A percentile compares a stretch with the other conserved stretches of the same genome.
These are phyloP conservation scores for Huntiella decipiens DNA, from an alignment of 2,329 filamentous ascomycete genomes.

Conservation along the genomic window DNA sequence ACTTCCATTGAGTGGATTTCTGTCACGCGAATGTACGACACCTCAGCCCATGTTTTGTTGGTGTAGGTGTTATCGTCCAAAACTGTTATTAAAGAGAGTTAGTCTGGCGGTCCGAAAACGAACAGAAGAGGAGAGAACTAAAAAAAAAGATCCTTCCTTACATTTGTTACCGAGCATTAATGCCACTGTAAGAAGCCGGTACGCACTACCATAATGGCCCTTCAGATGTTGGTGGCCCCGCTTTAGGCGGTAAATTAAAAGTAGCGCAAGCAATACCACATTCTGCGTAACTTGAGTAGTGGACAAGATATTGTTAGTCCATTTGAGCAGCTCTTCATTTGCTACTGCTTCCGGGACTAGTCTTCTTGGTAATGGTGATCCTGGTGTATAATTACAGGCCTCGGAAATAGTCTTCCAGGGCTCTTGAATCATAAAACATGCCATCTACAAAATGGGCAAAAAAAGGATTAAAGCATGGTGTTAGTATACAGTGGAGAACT, in stretches of 20 bases:
- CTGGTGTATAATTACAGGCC: slow-evolving; percentile 40
- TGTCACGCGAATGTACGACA: slow-evolving; percentile 78
- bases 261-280: slow-evolving; percentile 70
- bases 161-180: slow-evolving; percentile 98
- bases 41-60: slow-evolving; percentile 98
- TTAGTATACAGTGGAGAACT: background rate
- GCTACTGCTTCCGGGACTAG: slow-evolving; percentile 58
- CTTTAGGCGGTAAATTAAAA: slow-evolving; percentile 89
- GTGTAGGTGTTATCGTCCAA: slow-evolving; percentile 98
- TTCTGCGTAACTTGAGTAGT: slow-evolving; percentile 96
- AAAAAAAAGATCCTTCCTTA: slow-evolving; percentile 22
- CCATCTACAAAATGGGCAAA: slow-evolving; percentile 40
- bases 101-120: background rate
- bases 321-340: slow-evolving; percentile 33
- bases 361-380: slow-evolving; percentile 19
- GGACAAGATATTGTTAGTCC: slow-evolving; percentile 76
- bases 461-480: background rate
- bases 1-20: slow-evolving; percentile 99
- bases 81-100: slow-evolving; percentile 23
- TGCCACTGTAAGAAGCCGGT: slow-evolving; percentile 77
- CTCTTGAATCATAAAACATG: slow-evolving; percentile 96
- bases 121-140: background rate
- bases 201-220: slow-evolving; percentile 85
- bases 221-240: slow-evolving; percentile 75
- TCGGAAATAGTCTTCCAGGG: slow-evolving; percentile 58